Base-by-base conservation (phyloP, 768 basidiomycete genomes). In the Fistulinella prunicolor region DNA sequence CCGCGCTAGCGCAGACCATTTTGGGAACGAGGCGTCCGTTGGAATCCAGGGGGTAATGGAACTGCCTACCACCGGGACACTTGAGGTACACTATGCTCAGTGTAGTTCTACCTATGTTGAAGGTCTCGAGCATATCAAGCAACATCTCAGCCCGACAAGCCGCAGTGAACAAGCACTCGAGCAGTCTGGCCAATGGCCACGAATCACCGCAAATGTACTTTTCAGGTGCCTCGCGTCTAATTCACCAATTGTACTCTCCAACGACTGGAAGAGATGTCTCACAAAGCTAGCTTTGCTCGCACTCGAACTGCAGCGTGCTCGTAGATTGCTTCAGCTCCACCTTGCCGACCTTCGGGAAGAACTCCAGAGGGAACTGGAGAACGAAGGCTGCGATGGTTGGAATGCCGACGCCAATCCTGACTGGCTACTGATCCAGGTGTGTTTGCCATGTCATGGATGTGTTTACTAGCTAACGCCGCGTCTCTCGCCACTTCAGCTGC, bases 301-400 rank as follows among this genome's bases (percentile, higher is more conserved):
- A 21, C 51, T 74, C 7, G 35, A n/a, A 5, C 35, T 36, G 10
- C 74, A 76, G 46, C 67, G 67, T 29, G 56, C 68, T n/a, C 64
- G 63, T 19, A 66, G 71, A 28, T 46, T 73, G 23, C 45, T 70
- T 38, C 47, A 39, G 5, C 51, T 64, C 5, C 10, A 36, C 17
- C 35, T 36, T 13, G 35, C 4, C n/a, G 13, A 36, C 17, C 35
- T 36, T 36, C 35, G 6, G 12, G 35, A 36, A 19, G 35, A 36
- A 13, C 10, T 36, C n/a, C 17, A 17, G n/a, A 36, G 17, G 13
- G 35, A 36, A 36, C 35, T 36, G 7, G 7, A 19, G 6, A 36
- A 36, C 17, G 5, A n/a, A n/a, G 57, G 57, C 2, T 59, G 55
- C 24, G 41, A 50, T 8, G 26, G 44, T 59, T 3, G 43, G 52